phyloP scores from a whole-genome alignment of 1,139 yeast species.

The Petasospora rhodanensis region DNA sequence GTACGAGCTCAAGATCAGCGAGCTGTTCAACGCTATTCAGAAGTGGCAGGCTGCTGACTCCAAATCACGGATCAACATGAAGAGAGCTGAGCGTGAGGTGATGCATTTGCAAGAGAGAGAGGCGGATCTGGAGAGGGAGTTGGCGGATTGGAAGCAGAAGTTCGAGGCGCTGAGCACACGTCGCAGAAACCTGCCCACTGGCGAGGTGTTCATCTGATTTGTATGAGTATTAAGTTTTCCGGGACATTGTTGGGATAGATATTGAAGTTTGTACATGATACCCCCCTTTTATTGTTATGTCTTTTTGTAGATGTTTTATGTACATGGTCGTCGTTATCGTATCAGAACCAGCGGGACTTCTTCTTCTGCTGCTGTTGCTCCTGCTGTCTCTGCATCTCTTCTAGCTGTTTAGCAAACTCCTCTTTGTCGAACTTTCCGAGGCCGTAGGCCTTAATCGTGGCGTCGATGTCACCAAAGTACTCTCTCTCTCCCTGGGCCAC shows the following conservation, averaged over 20 bases:
- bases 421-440: slow-evolving; percentile 45
- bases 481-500: slow-evolving; percentile 88
- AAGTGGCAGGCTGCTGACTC: slow-evolving; percentile 41
- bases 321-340: neutral
- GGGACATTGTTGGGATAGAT: no score
- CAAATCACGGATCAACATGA: slow-evolving; percentile 36
- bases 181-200: slow-evolving; percentile 18
- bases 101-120: slow-evolving; percentile 51
- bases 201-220: slow-evolving; percentile 27
- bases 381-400: slow-evolving; percentile 6
- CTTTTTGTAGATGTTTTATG: neutral
- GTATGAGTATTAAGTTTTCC: no score
- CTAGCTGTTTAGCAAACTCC: no score
- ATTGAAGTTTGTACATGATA: no score
- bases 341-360: slow-evolving; percentile 21
- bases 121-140: slow-evolving; percentile 57
- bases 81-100: slow-evolving; percentile 44
- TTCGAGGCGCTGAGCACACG: slow-evolving; percentile 29
- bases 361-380: slow-evolving; percentile 13
- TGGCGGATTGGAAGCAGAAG: slow-evolving; percentile 56
- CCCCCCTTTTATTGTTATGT: no score
- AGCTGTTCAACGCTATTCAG: slow-evolving; percentile 35
- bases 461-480: slow-evolving; percentile 77
- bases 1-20: slow-evolving; percentile 33
- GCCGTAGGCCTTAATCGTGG: slow-evolving; percentile 64